Evolutionary conservation across 2,329 filamentous ascomycete genomes (phyloP), one percentile per base, ranked within the genome.

Genomic region (Pyrenophora graminea): DNA sequence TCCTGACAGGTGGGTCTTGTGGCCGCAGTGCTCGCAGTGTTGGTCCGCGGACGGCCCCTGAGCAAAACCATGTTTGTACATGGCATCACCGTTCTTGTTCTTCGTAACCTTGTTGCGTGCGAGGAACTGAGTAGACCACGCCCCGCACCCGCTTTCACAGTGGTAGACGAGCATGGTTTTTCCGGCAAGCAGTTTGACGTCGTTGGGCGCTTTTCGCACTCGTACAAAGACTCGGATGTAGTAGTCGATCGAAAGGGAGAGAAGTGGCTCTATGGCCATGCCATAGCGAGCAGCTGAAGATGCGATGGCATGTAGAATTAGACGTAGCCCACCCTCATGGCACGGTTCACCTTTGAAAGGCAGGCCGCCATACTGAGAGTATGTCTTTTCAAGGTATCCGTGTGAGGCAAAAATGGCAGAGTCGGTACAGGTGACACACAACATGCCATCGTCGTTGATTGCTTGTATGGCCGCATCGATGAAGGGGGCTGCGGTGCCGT

Each of bases 401-500:
- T 90, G 89, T 0, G 93, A 96, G 1, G 93, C 93, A 82, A 92
- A 99, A 2, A 99, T 90, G 8, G 89, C 91, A 8, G 93, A 92
- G 72, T 99, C 94, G 0, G 94, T 99, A 74, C 94, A 99, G 1
- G 94, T 99, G 4, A 99, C 89, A 70, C 92, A 97, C 4, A 99
- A 81, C 33, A 99, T 80, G 3, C 94, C 94, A 1, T 93, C 93
- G 62, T 97, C 90, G 58, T 88, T 85, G 6, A 97, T 83, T 1
- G 90, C 85, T 74, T 97, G 92, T 7, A 99, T 80, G 1, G 94
- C 91, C 1, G 90, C 86, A 69, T 99, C 94, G 46, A 99, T 82
- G 73, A 99, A 99, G 1, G 90, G 89, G 8, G 90, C 90, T 1
- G 93, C 94, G 0, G 91, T 95, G 36, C 94, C 94, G 66, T 99